A percentile compares a stretch with the other conserved stretches of the same genome.
Conservation (phyloP, 2,329 filamentous ascomycete genomes). For the Venturia effusa region DNA sequence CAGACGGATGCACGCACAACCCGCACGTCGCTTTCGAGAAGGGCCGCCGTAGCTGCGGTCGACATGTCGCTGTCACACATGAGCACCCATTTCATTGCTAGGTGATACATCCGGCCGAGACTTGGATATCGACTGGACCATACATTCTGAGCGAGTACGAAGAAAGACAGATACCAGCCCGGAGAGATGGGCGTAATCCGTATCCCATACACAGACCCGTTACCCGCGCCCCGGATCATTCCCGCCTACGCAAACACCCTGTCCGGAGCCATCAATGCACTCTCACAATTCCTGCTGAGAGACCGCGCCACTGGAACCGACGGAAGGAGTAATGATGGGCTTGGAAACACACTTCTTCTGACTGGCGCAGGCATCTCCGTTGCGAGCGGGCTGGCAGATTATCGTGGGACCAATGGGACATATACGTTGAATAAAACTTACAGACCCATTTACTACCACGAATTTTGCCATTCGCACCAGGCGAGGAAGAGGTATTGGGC, state of each 20-base stretch:
- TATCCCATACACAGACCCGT: constrained; percentile 80
- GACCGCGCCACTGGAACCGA: constrained; percentile 29
- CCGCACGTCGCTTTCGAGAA: background rate
- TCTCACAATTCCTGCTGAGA: constrained; percentile 61
- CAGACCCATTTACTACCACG: constrained; percentile 83
- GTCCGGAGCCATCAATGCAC: constrained; percentile 63
- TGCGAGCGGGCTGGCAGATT: constrained; percentile 85
- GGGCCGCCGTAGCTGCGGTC: background rate
- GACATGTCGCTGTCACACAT: background rate
- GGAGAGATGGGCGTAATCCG: constrained; percentile 53
- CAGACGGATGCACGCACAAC: background rate
- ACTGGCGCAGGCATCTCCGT: constrained; percentile 90
- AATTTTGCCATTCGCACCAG: constrained; percentile 74
- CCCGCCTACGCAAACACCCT: constrained; percentile 61
- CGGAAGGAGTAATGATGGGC: background rate
- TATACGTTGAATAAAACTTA: constrained; percentile 88
- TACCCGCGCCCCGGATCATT: constrained; percentile 64
- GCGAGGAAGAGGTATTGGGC: constrained; percentile 93
- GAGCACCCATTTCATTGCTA: background rate
- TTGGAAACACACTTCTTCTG: constrained; percentile 47
- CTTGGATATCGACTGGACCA: background rate
- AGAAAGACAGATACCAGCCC: background rate
- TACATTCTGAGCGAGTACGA: background rate
- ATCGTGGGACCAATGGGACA: constrained; percentile 78
- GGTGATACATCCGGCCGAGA: background rate